Percentiles rank a stretch among this genome's conserved stretches.
phyloP scores from a whole-genome alignment of 169 alveolate species.

The Theileria parva region DNA sequence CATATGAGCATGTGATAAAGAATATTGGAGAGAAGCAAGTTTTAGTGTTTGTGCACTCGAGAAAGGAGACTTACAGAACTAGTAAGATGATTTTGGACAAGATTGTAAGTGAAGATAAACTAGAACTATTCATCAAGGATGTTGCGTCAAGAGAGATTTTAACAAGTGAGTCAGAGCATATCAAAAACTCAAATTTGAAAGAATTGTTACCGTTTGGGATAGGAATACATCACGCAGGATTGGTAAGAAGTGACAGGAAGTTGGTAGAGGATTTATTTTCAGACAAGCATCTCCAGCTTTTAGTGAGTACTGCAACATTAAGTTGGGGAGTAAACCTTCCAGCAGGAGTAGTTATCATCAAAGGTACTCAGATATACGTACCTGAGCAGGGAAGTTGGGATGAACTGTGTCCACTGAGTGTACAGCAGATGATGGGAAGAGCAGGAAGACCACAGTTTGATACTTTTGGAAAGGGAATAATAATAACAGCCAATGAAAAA shows the following conservation, averaged over 20 bases:
- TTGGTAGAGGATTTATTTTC: slow-evolving; percentile 97
- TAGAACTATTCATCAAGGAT: slow-evolving; percentile 85
- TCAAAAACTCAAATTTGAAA: slow-evolving; percentile 87
- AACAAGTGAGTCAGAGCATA: slow-evolving; percentile 85
- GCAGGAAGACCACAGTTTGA: slow-evolving; percentile 99
- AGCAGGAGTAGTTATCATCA: slow-evolving; percentile 98
- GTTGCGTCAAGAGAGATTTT: slow-evolving; percentile 90
- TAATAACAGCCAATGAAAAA: slow-evolving; percentile 94
- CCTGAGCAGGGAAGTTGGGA: slow-evolving; percentile 97
- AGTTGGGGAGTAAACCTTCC: slow-evolving; percentile 99
- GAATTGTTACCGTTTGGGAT: slow-evolving; percentile 97
- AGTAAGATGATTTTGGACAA: slow-evolving; percentile 90
- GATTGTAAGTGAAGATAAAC: slow-evolving; percentile 87
- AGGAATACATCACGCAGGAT: slow-evolving; percentile 99
- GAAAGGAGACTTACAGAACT: slow-evolving; percentile 98
- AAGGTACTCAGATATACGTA: slow-evolving; percentile 98
- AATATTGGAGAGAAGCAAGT: slow-evolving; percentile 86
- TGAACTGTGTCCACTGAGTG: slow-evolving; percentile 97
- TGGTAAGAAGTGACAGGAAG: slow-evolving; percentile 94
- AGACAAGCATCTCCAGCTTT: slow-evolving; percentile 93
- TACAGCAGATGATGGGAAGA: slow-evolving; percentile 99
- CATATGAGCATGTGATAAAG: slow-evolving; percentile 89
- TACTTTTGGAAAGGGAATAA: slow-evolving; percentile 97
- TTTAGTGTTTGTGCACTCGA: slow-evolving; percentile 97
- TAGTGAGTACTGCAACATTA: slow-evolving; percentile 98